Base-by-base conservation (phyloP, 1,284 basidiomycete species). In the Cryptococcus floricola region DNA sequence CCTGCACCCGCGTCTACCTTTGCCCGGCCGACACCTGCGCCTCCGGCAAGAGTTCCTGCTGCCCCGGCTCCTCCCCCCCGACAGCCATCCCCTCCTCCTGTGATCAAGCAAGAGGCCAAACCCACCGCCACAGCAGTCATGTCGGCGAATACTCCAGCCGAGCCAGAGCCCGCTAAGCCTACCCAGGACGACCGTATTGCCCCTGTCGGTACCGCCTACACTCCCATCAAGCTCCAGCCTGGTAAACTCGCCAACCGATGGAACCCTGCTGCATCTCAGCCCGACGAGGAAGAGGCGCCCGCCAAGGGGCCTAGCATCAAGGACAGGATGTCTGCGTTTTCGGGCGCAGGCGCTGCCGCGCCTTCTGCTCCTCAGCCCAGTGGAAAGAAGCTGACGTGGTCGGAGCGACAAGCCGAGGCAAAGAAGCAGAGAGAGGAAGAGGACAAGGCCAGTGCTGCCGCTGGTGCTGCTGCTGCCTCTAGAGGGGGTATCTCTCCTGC, bases 351-450 rank as follows among this genome's bases (percentile, higher is more conserved):
- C 7, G 52, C 59, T 14, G 43, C 64, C 1, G 39, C 62, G 2
- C 14, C 58, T 14, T 37, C 39, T 6, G 58, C 51, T 1, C 62
- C 65, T 34, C 59, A 60, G 45, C 64, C 67, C 9, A 62, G 55
- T 50, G 71, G 71, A 10, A 88, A 89, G 80, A 92, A 91, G 73
- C 76, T 94, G 54, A 93, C 91, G 0, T 95, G 92, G 92, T 87
- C 84, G 59, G 88, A 95, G 73, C 81, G 92, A 39, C 91, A 95
- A 71, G 91, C 89, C 0, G 78, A 87, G 34, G 87, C 90, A 4
- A 93, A 92, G 81, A 87, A 87, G 68, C 87, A 91, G 66, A 80
- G 82, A 10, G 88, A 87, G 64, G 89, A 89, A 66, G 92, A 96
- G 59, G 89, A 90, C 58, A 80, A 81, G 3, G 80, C 78, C 27